Conservation (phyloP, 441 rosid species). For the Jatropha podagrica region DNA sequence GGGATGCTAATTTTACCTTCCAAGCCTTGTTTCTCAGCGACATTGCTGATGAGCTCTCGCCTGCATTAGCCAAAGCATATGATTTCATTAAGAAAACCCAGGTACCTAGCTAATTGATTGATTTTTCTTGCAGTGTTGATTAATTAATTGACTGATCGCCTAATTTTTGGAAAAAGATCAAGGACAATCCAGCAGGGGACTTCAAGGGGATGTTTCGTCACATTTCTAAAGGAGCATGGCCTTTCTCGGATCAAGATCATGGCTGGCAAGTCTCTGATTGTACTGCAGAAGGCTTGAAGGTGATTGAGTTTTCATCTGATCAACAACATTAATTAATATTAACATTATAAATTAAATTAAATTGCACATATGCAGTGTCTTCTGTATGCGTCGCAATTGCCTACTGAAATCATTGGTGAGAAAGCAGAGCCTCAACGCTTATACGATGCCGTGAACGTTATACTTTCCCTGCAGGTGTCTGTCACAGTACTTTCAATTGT, state of each 20-base stretch:
- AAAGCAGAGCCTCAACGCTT: conserved; percentile 36
- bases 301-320: not conserved
- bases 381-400: conserved; percentile 40
- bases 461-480: conserved; percentile 50
- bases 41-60: conserved; percentile 35
- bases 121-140: not conserved
- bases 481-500: not conserved
- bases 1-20: conserved; percentile 50
- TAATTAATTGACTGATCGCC: not conserved
- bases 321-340: no score
- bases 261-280: conserved; percentile 41
- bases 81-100: conserved; percentile 50
- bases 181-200: conserved; percentile 32
- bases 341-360: no score
- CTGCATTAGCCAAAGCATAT: conserved; percentile 39
- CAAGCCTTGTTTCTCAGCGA: conserved; percentile 44
- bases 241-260: conserved; percentile 34
- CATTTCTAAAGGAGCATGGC: conserved; percentile 31
- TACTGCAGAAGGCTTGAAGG: conserved; percentile 41
- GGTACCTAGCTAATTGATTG: conserved; percentile 27
- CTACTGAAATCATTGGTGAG: conserved; percentile 40
- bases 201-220: conserved; percentile 26
- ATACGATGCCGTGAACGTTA: conserved; percentile 46
- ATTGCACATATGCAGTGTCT: conserved; percentile 33
- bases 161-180: not conserved